Conservation (phyloP, 2,329 filamentous ascomycete species). For the Ophiostoma quercus region DNA sequence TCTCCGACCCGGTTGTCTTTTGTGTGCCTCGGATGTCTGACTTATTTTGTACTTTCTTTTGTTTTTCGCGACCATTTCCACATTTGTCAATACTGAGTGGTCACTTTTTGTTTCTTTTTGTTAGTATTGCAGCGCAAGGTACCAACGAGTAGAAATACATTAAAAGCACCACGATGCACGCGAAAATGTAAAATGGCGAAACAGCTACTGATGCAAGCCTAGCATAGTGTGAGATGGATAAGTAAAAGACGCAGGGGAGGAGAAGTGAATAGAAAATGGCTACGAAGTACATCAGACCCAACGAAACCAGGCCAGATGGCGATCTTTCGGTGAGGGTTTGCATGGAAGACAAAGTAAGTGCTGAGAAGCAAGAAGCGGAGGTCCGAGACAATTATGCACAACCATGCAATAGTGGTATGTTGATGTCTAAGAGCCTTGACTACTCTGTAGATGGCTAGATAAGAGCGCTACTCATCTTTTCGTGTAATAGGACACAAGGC, state of each 20-base stretch:
- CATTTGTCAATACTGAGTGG: not conserved
- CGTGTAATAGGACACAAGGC: not conserved
- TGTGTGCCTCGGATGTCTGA: not conserved
- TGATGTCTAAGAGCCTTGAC: not conserved
- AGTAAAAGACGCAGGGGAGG: not conserved
- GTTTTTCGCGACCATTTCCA: not conserved
- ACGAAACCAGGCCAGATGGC: not conserved
- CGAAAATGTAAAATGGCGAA: not conserved
- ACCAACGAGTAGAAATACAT: not conserved
- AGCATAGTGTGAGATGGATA: not conserved
- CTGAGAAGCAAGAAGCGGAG: not conserved
- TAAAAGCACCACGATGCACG: not conserved
- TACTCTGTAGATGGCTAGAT: not conserved
- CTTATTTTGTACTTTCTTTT: not conserved
- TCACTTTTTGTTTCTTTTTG: not conserved
- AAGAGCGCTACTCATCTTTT: not conserved
- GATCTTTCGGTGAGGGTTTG: not conserved
- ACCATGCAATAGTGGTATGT: not conserved
- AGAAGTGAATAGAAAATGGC: not conserved
- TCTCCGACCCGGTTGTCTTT: not conserved
- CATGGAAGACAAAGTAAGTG: not conserved
- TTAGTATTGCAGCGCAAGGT: not conserved
- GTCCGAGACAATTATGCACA: not conserved
- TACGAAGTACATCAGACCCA: not conserved
- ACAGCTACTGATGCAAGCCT: too few relatives aligned